phyloP scores from a whole-genome alignment of 2,329 filamentous ascomycete species.

The Talaromyces marneffei region DNA sequence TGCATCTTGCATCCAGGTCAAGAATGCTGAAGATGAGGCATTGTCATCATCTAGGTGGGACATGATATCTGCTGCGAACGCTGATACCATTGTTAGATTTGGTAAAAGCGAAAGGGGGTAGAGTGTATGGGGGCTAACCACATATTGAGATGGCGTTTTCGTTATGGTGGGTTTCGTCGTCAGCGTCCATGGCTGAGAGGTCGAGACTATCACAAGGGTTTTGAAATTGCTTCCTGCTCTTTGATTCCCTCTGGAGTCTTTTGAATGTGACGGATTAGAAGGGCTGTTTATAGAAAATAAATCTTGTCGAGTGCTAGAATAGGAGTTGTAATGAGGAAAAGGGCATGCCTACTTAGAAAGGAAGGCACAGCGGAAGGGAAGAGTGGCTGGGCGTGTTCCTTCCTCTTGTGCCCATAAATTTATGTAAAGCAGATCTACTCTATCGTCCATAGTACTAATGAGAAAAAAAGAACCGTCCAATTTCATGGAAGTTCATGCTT shows the following conservation, averaged over 20 bases:
- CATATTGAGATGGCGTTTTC: constrained; percentile 9
- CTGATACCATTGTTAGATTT: too few relatives aligned
- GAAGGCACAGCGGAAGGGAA: neutral
- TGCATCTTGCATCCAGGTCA: neutral
- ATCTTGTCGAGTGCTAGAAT: too few relatives aligned
- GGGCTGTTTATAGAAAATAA: too few relatives aligned
- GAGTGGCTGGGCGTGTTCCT: neutral
- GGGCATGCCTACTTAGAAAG: neutral
- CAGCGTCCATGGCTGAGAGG: neutral
- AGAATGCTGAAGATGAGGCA: neutral
- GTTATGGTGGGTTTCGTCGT: neutral
- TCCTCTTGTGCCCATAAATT: neutral
- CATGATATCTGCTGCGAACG: constrained; percentile 18
- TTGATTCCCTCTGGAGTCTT: too few relatives aligned
- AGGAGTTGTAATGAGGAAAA: neutral
- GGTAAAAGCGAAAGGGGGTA: too few relatives aligned
- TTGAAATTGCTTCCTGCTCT: too few relatives aligned
- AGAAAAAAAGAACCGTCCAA: neutral
- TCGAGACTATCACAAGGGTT: neutral
- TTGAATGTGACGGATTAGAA: too few relatives aligned
- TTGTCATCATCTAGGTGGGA: constrained; percentile 7
- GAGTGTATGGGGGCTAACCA: constrained; percentile 12
- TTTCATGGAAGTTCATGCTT: neutral
- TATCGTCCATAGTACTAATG: too few relatives aligned
- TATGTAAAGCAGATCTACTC: too few relatives aligned